Percentiles rank a stretch among this genome's conserved stretches.
Evolutionary conservation across 371 early-diverging fungal species (phyloP).

Genomic region (Conidiobolus coronatus): DNA sequence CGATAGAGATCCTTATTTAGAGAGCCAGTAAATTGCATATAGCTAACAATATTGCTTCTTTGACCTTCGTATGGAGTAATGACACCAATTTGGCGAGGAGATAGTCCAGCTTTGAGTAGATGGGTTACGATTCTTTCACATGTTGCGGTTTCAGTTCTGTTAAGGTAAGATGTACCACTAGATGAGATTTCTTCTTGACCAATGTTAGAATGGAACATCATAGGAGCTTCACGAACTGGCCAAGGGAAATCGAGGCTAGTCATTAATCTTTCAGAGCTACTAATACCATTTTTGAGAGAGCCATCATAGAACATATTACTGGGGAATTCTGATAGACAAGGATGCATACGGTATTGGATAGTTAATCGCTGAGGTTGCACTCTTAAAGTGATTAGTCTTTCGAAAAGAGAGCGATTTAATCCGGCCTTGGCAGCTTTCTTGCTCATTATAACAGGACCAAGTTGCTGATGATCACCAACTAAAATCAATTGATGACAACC

Average conservation of each 20-base stretch:
- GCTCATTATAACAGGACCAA: slow-evolving; percentile 95
- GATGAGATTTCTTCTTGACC: slow-evolving; percentile 92
- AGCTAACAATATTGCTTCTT: slow-evolving; percentile 75
- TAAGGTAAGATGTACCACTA: slow-evolving; percentile 90
- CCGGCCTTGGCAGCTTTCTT: slow-evolving; percentile 91
- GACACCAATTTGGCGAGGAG: slow-evolving; percentile 88
- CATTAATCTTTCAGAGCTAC: slow-evolving; percentile 70
- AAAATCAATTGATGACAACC: slow-evolving; percentile 90
- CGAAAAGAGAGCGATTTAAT: slow-evolving; percentile 89
- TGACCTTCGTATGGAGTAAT: slow-evolving; percentile 99
- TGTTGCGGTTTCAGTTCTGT: slow-evolving; percentile 72
- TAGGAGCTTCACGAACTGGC: slow-evolving; percentile 80
- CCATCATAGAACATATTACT: slow-evolving; percentile 98
- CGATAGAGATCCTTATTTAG: slow-evolving; percentile 78
- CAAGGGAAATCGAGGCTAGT: slow-evolving; percentile 81
- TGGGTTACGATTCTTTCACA: slow-evolving; percentile 88
- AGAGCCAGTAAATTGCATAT: slow-evolving; percentile 83
- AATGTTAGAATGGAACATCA: slow-evolving; percentile 84
- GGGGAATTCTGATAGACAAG: slow-evolving; percentile 91
- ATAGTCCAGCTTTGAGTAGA: slow-evolving; percentile 69
- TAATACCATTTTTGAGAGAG: slow-evolving; percentile 87
- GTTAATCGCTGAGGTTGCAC: slow-evolving; percentile 83
- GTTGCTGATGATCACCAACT: slow-evolving; percentile 98
- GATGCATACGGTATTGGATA: slow-evolving; percentile 98
- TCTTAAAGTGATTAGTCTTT: slow-evolving; percentile 80